phyloP scores from a whole-genome alignment of 2,329 filamentous ascomycete species.

The Aspergillus arachidicola region DNA sequence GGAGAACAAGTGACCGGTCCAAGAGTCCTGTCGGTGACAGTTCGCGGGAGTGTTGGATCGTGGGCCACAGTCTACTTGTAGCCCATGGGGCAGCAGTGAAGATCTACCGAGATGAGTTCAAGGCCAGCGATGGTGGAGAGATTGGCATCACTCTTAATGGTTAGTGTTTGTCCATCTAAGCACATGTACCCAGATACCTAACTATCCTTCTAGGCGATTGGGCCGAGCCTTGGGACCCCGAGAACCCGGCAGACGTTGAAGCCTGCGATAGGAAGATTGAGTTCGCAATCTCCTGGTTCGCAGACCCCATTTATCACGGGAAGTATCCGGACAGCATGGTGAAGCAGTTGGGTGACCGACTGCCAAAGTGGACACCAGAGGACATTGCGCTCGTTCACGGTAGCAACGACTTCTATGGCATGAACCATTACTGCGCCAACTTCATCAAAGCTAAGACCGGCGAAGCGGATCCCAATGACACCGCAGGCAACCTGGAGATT shows the following conservation, averaged over 20 bases:
- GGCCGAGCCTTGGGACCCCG: slow-evolving; percentile 79
- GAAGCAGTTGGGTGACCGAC: slow-evolving; percentile 74
- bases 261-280: slow-evolving; percentile 81
- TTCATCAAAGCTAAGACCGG: slow-evolving; percentile 75
- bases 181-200: background rate
- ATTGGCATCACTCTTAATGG: slow-evolving; percentile 89
- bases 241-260: slow-evolving; percentile 73
- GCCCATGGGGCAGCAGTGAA: slow-evolving; percentile 81
- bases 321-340: slow-evolving; percentile 83
- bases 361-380: slow-evolving; percentile 73
- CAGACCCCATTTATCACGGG: slow-evolving; percentile 82
- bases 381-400: slow-evolving; percentile 75
- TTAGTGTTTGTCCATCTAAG: slow-evolving; percentile 30
- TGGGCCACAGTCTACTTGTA: slow-evolving; percentile 77
- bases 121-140: slow-evolving; percentile 69
- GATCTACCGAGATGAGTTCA: slow-evolving; percentile 81
- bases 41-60: slow-evolving; percentile 77
- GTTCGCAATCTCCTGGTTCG: slow-evolving; percentile 86
- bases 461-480: slow-evolving; percentile 65
- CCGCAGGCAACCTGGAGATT: slow-evolving; percentile 74
- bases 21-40: slow-evolving; percentile 74
- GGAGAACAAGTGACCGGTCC: slow-evolving; percentile 74
- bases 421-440: slow-evolving; percentile 92
- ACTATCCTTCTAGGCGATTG: slow-evolving; percentile 62
- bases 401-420: slow-evolving; percentile 92